These are phyloP conservation scores for Funneliformis geosporum DNA, from an alignment of 192 early-diverging fungal species.

Conservation along the genomic window DNA sequence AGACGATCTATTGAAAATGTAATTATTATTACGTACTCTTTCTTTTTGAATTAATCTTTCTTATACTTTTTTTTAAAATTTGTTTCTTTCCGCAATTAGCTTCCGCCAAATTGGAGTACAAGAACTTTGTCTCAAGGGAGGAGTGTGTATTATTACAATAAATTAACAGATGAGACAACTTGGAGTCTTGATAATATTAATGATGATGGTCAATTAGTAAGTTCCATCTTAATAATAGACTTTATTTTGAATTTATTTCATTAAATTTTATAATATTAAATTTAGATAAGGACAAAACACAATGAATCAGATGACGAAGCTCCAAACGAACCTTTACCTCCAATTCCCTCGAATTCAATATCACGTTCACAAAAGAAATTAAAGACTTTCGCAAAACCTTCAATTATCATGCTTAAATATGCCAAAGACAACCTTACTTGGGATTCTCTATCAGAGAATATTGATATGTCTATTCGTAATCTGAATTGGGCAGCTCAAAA, in stretches of 20 bases:
- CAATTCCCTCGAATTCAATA: background rate
- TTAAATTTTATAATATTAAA: background rate
- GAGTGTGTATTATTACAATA: constrained; percentile 54
- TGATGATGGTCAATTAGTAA: constrained; percentile 9
- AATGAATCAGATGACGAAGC: background rate
- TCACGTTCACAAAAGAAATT: background rate
- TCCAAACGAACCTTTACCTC: background rate
- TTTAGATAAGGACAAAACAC: background rate
- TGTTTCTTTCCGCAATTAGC: background rate
- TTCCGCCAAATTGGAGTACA: constrained; percentile 54
- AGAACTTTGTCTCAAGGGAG: constrained; percentile 47
- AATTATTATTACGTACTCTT: background rate
- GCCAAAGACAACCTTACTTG: constrained; percentile 47
- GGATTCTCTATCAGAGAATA: constrained; percentile 50
- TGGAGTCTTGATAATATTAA: constrained; percentile 53
- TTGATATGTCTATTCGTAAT: constrained; percentile 54
- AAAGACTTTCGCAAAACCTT: background rate
- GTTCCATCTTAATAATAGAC: background rate
- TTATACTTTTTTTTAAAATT: background rate
- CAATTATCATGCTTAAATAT: background rate
- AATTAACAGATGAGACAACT: constrained; percentile 51
- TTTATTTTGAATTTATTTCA: too few relatives aligned
- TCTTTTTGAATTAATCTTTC: background rate
- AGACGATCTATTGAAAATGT: background rate
- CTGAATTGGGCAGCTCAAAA: constrained; percentile 55